A percentile compares a stretch with the other conserved stretches of the same genome.
Evolutionary conservation across 23 red algal genomes (phyloP).

Genomic region (Chondrus crispus): DNA sequence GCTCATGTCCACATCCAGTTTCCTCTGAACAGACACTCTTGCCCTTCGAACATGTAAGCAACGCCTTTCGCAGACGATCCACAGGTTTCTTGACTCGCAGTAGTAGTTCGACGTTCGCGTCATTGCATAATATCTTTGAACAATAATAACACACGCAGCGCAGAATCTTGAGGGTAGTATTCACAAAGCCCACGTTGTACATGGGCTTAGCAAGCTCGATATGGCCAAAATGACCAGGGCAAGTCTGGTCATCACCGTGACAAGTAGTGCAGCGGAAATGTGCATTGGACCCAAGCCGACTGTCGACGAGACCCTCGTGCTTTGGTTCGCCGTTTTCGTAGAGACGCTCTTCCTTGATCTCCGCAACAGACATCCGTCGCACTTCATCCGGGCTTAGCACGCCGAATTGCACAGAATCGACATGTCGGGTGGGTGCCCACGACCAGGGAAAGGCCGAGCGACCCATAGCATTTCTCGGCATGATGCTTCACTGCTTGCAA

Average conservation of each 20-base stretch:
- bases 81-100: conserved; percentile 7
- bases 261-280: conserved; percentile 93
- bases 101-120: background rate
- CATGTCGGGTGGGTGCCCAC: conserved; percentile 52
- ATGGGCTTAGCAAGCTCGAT: conserved; percentile 93
- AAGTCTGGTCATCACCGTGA: conserved; percentile 65
- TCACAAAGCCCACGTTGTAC: conserved; percentile 86
- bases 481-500: too few species aligned
- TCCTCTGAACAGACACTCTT: conserved; percentile 41
- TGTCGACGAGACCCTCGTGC: conserved; percentile 84
- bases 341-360: conserved; percentile 88
- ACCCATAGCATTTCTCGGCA: too few species aligned
- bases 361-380: conserved; percentile 83
- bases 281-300: conserved; percentile 89
- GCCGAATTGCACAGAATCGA: conserved; percentile 78
- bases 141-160: conserved; percentile 94
- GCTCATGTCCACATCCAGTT: conserved; percentile 78
- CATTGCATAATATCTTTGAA: conserved; percentile 72
- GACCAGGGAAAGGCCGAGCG: conserved; percentile 47
- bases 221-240: conserved; percentile 97
- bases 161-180: conserved; percentile 81
- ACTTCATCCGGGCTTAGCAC: conserved; percentile 91
- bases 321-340: conserved; percentile 85
- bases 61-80: conserved; percentile 12
- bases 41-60: background rate